These are phyloP conservation scores for Botryotinia calthae DNA, from an alignment of 2,329 filamentous ascomycete genomes.

Conservation along the genomic window DNA sequence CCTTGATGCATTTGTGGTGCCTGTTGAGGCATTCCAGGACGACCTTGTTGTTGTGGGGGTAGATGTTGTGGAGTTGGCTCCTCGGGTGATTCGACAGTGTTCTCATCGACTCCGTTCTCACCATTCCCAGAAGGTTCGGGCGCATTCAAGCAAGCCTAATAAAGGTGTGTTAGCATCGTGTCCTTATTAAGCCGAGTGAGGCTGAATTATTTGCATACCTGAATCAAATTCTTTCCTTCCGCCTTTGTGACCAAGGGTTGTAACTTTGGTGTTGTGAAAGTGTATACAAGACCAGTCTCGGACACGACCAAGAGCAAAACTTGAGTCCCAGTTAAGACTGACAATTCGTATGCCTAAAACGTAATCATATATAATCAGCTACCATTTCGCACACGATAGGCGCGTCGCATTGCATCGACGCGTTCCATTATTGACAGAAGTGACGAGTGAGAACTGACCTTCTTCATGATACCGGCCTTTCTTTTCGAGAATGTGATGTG, in stretches of 20 bases:
- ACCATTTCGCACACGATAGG: slow-evolving; percentile 24
- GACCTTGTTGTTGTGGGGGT: slow-evolving; percentile 56
- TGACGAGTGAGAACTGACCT: slow-evolving; percentile 60
- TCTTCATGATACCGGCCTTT: slow-evolving; percentile 99
- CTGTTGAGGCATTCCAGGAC: slow-evolving; percentile 60
- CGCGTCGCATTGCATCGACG: slow-evolving; percentile 29
- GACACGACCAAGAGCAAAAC: slow-evolving; percentile 95
- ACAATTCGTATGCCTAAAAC: slow-evolving; percentile 87
- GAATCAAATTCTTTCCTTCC: slow-evolving; percentile 98
- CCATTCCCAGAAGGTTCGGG: slow-evolving; percentile 81
- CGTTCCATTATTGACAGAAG: slow-evolving; percentile 21
- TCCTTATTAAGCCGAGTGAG: slow-evolving; percentile 1
- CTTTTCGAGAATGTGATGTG: slow-evolving; percentile 99
- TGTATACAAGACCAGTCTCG: slow-evolving; percentile 95
- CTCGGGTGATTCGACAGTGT: slow-evolving; percentile 85
- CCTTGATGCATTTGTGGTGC: slow-evolving; percentile 60
- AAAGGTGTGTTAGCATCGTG: slow-evolving; percentile 45
- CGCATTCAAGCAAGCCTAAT: slow-evolving; percentile 89
- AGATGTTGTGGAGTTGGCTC: slow-evolving; percentile 77
- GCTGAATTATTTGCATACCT: slow-evolving; percentile 55
- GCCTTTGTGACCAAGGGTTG: slow-evolving; percentile 97
- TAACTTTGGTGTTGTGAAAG: slow-evolving; percentile 96
- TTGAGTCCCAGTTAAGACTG: slow-evolving; percentile 95
- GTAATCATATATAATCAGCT: slow-evolving; percentile 26
- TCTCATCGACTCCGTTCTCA: slow-evolving; percentile 78